phyloP scores from a whole-genome alignment of 768 basidiomycete genomes.

The Mycena kentingensis region DNA sequence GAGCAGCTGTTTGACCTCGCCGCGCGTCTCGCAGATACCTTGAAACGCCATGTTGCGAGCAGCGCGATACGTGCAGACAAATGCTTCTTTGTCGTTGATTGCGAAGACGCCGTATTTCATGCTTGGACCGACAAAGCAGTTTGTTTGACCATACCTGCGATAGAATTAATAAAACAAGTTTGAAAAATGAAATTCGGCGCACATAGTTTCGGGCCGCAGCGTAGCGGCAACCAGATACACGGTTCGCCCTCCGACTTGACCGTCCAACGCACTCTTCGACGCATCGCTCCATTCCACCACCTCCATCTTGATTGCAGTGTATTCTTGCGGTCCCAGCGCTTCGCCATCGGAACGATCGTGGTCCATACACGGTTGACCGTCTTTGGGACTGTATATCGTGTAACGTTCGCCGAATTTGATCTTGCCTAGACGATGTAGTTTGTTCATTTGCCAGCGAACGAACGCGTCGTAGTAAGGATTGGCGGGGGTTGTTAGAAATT shows the following conservation, averaged over 20 bases:
- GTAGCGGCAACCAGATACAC: constrained; percentile 96
- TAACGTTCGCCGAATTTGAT: constrained; percentile 99
- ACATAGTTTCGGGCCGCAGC: constrained; percentile 96
- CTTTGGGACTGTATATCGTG: constrained; percentile 98
- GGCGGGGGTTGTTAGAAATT: constrained; percentile 90
- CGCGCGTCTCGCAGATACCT: constrained; percentile 73
- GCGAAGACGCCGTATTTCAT: constrained; percentile 94
- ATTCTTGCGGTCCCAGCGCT: constrained; percentile 93
- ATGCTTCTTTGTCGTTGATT: constrained; percentile 85
- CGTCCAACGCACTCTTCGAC: constrained; percentile 63
- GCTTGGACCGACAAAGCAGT: constrained; percentile 89
- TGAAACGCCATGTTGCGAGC: constrained; percentile 99
- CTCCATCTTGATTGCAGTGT: constrained; percentile 93
- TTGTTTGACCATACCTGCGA: constrained; percentile 93
- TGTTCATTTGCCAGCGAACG: constrained; percentile 98
- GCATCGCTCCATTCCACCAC: constrained; percentile 80
- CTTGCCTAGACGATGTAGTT: constrained; percentile 80
- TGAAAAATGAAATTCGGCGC: constrained; percentile 28
- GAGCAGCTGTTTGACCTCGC: constrained; percentile 69
- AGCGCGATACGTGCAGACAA: constrained; percentile 84
- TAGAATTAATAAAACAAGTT: constrained; percentile 1
- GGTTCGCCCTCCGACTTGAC: constrained; percentile 73
- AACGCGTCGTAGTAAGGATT: constrained; percentile 98
- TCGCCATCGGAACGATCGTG: constrained; percentile 97
- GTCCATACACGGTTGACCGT: constrained; percentile 99